A percentile compares a stretch with the other conserved stretches of the same genome.
Conservation (phyloP, 129 eudicot species). For the Artemisia annua region DNA sequence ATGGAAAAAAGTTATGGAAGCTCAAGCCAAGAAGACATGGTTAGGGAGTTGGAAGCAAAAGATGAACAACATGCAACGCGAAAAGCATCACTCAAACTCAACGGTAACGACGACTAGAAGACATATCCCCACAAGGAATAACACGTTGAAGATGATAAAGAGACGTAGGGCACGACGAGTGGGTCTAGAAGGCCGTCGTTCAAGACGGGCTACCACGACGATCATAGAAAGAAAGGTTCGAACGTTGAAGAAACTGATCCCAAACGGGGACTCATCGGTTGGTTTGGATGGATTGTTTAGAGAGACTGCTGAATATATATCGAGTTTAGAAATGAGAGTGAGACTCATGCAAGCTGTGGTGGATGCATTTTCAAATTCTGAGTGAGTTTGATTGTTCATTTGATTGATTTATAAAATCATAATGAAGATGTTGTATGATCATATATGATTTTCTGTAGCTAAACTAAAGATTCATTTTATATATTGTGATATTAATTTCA, state of each 20-base stretch:
- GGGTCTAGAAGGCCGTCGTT: slow-evolving; percentile 7
- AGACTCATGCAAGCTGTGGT: slow-evolving; percentile 81
- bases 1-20: slow-evolving; percentile 40
- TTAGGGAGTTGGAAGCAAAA: slow-evolving; percentile 35
- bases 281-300: slow-evolving; percentile 67
- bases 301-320: slow-evolving; percentile 84
- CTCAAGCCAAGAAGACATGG: slow-evolving; percentile 35
- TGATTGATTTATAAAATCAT: slow-evolving; percentile 20
- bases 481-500: slow-evolving; percentile 6
- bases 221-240: slow-evolving; percentile 52
- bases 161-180: slow-evolving; percentile 32
- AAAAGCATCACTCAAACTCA: slow-evolving; percentile 8
- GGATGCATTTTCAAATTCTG: slow-evolving; percentile 43
- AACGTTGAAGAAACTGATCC: slow-evolving; percentile 56
- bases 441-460: slow-evolving; percentile 25
- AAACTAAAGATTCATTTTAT: slow-evolving; percentile 19
- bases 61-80: slow-evolving; percentile 13
- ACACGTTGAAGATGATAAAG: slow-evolving; percentile 28
- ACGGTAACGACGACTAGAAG: slow-evolving; percentile 18
- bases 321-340: slow-evolving; percentile 64
- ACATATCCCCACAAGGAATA: slow-evolving; percentile 12
- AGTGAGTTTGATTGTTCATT: slow-evolving; percentile 21
- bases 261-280: slow-evolving; percentile 30
- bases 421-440: slow-evolving; percentile 12
- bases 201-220: slow-evolving; percentile 23